Conservation (phyloP, 768 basidiomycete genomes). For the Cubamyces sp. region DNA sequence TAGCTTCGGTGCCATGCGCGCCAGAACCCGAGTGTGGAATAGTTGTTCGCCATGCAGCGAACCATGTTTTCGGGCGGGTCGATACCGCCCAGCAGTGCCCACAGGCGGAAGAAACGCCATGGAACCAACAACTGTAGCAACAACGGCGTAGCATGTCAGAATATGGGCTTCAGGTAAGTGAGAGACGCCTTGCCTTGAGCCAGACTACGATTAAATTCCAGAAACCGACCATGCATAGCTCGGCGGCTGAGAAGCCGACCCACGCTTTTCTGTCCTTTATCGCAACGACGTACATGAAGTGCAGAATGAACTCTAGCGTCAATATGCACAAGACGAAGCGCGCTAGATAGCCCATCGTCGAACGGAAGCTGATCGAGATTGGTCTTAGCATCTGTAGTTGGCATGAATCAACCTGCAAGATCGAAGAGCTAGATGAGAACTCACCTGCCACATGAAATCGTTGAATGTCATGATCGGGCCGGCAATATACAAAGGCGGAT, state of each 20-base stretch:
- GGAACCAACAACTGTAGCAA: slow-evolving; percentile 77
- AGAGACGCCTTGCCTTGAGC: slow-evolving; percentile 77
- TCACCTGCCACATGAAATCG: slow-evolving; percentile 92
- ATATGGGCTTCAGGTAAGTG: neutral
- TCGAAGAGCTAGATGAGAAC: slow-evolving; percentile 23
- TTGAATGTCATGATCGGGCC: slow-evolving; percentile 97
- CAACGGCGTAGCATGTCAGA: neutral
- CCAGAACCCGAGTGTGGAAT: slow-evolving; percentile 94
- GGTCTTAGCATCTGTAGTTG: slow-evolving; percentile 64
- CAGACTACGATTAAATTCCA: slow-evolving; percentile 97
- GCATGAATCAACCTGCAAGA: neutral
- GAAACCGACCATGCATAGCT: slow-evolving; percentile 92
- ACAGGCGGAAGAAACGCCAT: slow-evolving; percentile 96
- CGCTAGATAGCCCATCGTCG: slow-evolving; percentile 57
- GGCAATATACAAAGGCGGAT: slow-evolving; percentile 93
- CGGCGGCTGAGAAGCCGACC: slow-evolving; percentile 73
- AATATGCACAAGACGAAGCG: slow-evolving; percentile 75
- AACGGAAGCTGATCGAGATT: slow-evolving; percentile 43
- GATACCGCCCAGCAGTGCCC: slow-evolving; percentile 86
- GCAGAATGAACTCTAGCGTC: slow-evolving; percentile 89
- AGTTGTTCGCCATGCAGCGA: slow-evolving; percentile 98
- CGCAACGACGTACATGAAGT: slow-evolving; percentile 96
- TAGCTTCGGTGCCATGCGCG: slow-evolving; percentile 95
- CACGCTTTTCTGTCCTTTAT: slow-evolving; percentile 91
- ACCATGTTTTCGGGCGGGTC: slow-evolving; percentile 99